Conservation (phyloP, 768 basidiomycete species). For the Suillus spraguei region DNA sequence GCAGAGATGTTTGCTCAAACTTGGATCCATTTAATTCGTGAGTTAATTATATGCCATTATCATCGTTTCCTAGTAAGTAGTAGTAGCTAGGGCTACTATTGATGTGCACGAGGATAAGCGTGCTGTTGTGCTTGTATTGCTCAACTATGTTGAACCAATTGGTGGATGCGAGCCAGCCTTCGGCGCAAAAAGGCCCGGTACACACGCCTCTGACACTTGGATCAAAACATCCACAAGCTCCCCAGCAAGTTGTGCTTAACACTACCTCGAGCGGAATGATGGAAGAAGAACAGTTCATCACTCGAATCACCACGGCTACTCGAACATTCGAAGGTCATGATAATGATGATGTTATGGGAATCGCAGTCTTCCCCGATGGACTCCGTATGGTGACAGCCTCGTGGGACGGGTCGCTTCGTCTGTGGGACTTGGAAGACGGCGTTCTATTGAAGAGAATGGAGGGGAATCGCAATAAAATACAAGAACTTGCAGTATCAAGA, state of each 20-base stretch:
- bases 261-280: not conserved
- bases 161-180: too few relatives aligned
- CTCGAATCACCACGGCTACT: not conserved
- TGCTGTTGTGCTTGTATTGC: too few relatives aligned
- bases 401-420: not conserved
- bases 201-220: not conserved
- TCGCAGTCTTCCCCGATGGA: not conserved
- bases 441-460: not conserved
- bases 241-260: not conserved
- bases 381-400: constrained; percentile 3
- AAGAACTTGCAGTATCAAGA: not conserved
- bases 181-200: not conserved
- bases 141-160: constrained; percentile 29
- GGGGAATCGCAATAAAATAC: not conserved
- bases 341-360: not conserved
- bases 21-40: too few relatives aligned
- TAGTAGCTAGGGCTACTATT: too few relatives aligned
- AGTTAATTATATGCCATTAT: too few relatives aligned
- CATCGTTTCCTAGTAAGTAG: too few relatives aligned
- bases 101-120: too few relatives aligned
- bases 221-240: not conserved
- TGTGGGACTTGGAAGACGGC: not conserved
- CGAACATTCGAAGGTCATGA: not conserved
- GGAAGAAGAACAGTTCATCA: not conserved
- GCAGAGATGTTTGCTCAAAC: not conserved